Base-by-base conservation (phyloP, 768 basidiomycete species). In the Collybiopsis luxurians region DNA sequence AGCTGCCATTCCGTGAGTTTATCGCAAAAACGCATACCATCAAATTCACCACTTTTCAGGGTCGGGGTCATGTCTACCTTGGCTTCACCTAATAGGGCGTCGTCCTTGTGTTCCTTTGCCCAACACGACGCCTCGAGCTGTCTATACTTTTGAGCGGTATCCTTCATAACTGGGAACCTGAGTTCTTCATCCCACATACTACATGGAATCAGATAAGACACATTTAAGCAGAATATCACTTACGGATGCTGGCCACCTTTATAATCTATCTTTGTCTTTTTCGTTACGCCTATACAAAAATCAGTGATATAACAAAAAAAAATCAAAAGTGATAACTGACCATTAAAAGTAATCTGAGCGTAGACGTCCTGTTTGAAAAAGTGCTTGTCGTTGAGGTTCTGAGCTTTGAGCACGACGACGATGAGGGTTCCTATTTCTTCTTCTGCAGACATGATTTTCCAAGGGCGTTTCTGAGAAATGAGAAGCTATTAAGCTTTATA, bases 361-460 rank as follows among this genome's bases (percentile, higher is more conserved):
- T 86, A 96, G 1, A 90, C 93, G 70, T 95, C 90, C 67, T 96
- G 94, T 69, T 97, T 98, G 70, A 90, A 88, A 66, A 97, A 84
- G 62, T 89, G 90, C 51, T 86, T 89, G 73, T 95, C 89, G 58
- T 81, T 81, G 21, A 96, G 78, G 65, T 96, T 87, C 59, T 81
- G 81, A 4, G 90, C 93, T 71, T 95, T 92, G 62, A 95, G 81
- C 17, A 95, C 81, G 42, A 95, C 89, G 30, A 93, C 80, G 56
- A 94, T 82, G 52, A 96, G 79, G 7, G 91, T 95, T 15, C 94
- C 94, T 27, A 95, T 72, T 70, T 86, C 82, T 60, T 74, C 55
- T 47, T 73, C 74, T 44, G 73, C 50, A 27, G 50, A 36, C 50
- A 51, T 51, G 21, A n/a, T n/a, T n/a, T n/a, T n/a, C n/a, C n/a